Percentiles rank a stretch among this genome's conserved stretches.
These are phyloP conservation scores for Letharia columbiana DNA, from an alignment of 495 filamentous ascomycete genomes.

Conservation along the genomic window DNA sequence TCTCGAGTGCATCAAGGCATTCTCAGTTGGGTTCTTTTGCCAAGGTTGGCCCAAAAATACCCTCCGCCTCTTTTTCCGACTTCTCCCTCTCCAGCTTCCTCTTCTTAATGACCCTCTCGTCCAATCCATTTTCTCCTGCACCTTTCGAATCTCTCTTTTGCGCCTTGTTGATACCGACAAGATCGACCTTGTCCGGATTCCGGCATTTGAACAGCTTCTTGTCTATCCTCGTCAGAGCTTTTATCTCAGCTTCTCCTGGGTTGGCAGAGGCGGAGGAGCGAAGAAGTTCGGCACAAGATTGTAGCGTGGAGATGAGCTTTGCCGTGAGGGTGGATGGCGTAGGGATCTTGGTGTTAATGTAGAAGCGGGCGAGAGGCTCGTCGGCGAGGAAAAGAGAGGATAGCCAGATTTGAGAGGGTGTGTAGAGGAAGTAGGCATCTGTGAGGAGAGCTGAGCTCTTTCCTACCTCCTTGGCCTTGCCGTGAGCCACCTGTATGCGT, in stretches of 20 bases:
- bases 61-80: slow-evolving; percentile 43
- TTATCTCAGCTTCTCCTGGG: slow-evolving; percentile 35
- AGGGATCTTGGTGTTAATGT: slow-evolving; percentile 63
- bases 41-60: slow-evolving; percentile 30
- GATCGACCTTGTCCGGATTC: slow-evolving; percentile 54
- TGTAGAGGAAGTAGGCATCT: slow-evolving; percentile 93
- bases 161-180: slow-evolving; percentile 31
- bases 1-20: not conserved
- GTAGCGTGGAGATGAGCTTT: slow-evolving; percentile 39
- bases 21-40: not conserved
- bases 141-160: slow-evolving; percentile 36
- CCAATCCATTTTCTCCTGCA: slow-evolving; percentile 18
- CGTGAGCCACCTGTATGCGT: slow-evolving; percentile 60
- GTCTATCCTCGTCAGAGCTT: slow-evolving; percentile 48
- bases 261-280: slow-evolving; percentile 35
- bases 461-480: slow-evolving; percentile 58
- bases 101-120: slow-evolving; percentile 44
- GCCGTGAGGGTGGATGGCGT: slow-evolving; percentile 26
- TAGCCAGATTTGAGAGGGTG: slow-evolving; percentile 88
- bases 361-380: slow-evolving; percentile 57
- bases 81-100: slow-evolving; percentile 48
- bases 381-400: slow-evolving; percentile 70
- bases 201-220: slow-evolving; percentile 74
- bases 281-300: slow-evolving; percentile 38
- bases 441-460: slow-evolving; percentile 75